Evolutionary conservation across 2,329 filamentous ascomycete genomes (phyloP), one percentile per base, ranked within the genome.

Genomic region (Onygenales sp.): DNA sequence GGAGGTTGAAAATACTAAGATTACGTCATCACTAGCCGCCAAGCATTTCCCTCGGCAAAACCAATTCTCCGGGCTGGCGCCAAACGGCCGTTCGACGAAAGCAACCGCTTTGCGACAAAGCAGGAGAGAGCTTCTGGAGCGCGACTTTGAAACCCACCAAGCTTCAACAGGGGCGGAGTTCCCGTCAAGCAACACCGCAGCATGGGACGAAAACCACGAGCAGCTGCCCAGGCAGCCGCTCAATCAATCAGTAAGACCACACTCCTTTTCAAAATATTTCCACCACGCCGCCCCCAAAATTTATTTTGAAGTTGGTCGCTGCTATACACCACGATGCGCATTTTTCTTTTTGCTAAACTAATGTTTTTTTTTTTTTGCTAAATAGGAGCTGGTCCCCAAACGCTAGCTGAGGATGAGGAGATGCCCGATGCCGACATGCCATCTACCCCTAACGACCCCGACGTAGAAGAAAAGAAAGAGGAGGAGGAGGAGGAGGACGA

Each of bases 211-310:
- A 74, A 72, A 59, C 66, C 68, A 47, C 65, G 73, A 61, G 69
- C 71, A 50, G 74, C 73, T 61, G 73, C 72, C 14, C 72, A 74
- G 58, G 73, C 72, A 59, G 73, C 73, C 56, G 69, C 70, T n/a
- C 68, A 72, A 57, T 74, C 71, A 32, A 65, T 74, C 59, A 70
- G 73, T 75, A 62, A 58, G 70, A 65, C 14, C 46, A 32, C 43
- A 32, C 43, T 13, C 45, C 9, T 9, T 39, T 7, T 27, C 21
- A 27, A 27, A 27, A 27, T 27, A 27, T 27, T 27, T 27, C 21
- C 21, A 27, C 21, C 31, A 36, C 21, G 43, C 44, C 48, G 6
- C 38, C 14, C 43, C 43, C 7, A 42, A 27, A 27, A 31, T n/a
- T 47, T 39, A 32, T 48, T 31, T 27, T 3, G 11, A 9, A 10